Evolutionary conservation across 2,329 filamentous ascomycete species (phyloP).

Genomic region (Aspergillus sp.): DNA sequence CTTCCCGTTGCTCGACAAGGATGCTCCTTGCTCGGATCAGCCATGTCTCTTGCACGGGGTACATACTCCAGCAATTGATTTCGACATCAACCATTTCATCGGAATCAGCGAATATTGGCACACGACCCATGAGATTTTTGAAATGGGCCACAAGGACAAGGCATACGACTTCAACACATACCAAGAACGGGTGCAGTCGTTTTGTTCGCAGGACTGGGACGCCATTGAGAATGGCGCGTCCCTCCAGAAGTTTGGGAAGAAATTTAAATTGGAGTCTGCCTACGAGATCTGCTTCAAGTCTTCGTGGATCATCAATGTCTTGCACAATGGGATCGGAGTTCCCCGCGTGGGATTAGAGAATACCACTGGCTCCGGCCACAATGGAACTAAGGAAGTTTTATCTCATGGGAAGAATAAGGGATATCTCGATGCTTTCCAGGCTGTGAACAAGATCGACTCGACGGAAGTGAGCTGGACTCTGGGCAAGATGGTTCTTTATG

Average conservation of each 20-base stretch:
- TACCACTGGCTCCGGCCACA: conserved; percentile 51
- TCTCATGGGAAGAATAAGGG: conserved; percentile 67
- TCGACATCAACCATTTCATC: conserved; percentile 94
- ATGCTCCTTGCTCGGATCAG: conserved; percentile 72
- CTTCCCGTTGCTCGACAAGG: conserved; percentile 83
- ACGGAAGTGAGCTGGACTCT: conserved; percentile 96
- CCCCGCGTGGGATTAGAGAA: conserved; percentile 77
- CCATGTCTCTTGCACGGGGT: conserved; percentile 89
- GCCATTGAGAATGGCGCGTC: conserved; percentile 65
- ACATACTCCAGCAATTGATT: conserved; percentile 92
- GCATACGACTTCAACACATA: conserved; percentile 89
- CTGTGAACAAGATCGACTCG: conserved; percentile 85
- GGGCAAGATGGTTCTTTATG: conserved; percentile 93
- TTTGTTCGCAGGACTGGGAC: conserved; percentile 80
- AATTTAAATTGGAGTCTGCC: conserved; percentile 68
- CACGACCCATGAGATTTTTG: conserved; percentile 91
- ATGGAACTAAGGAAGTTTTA: conserved; percentile 67
- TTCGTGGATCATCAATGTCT: conserved; percentile 93
- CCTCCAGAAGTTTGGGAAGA: conserved; percentile 66
- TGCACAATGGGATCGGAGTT: conserved; percentile 93
- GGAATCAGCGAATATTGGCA: conserved; percentile 99
- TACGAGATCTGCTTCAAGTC: conserved; percentile 95
- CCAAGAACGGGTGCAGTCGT: conserved; percentile 75
- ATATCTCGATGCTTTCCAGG: conserved; percentile 81
- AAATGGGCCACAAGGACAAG: conserved; percentile 67